Conservation (phyloP, 2,329 filamentous ascomycete species). For the Alternaria sp. region DNA sequence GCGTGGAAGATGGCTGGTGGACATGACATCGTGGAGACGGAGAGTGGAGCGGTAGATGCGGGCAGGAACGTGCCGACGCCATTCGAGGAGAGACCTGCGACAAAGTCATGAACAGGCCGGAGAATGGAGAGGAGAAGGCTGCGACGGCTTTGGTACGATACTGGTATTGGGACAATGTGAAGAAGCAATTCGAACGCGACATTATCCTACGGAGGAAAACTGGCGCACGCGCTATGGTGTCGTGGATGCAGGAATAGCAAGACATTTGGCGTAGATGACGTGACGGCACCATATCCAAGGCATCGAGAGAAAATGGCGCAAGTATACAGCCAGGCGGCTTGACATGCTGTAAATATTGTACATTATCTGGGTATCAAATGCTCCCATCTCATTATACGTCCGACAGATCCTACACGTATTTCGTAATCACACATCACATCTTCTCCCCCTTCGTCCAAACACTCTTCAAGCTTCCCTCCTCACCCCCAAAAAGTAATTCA, state of each 20-base stretch:
- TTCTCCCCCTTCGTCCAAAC: background rate
- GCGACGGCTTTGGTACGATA: too few relatives aligned
- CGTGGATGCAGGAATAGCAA: slow-evolving; percentile 2
- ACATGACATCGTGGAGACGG: slow-evolving; percentile 35
- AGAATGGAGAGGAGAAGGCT: background rate
- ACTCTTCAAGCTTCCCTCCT: slow-evolving; percentile 57
- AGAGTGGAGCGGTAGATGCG: background rate
- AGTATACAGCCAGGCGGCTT: background rate
- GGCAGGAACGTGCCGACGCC: slow-evolving; percentile 36
- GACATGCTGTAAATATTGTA: slow-evolving; percentile 16
- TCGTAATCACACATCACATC: background rate
- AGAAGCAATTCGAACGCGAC: background rate
- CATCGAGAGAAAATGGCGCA: background rate
- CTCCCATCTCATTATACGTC: background rate
- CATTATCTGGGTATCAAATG: slow-evolving; percentile 21
- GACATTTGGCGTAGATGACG: slow-evolving; percentile 1
- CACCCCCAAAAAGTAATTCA: slow-evolving; percentile 96
- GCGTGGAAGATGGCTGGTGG: slow-evolving; percentile 48
- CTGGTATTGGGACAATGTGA: background rate
- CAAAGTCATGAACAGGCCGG: slow-evolving; percentile 18
- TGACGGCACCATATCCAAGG: background rate
- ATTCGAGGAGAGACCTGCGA: slow-evolving; percentile 36
- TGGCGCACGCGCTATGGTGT: background rate
- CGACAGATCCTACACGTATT: slow-evolving; percentile 2
- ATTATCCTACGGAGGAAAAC: background rate